phyloP scores from a whole-genome alignment of 495 filamentous ascomycete genomes.

The Penicilliopsis zonata region DNA sequence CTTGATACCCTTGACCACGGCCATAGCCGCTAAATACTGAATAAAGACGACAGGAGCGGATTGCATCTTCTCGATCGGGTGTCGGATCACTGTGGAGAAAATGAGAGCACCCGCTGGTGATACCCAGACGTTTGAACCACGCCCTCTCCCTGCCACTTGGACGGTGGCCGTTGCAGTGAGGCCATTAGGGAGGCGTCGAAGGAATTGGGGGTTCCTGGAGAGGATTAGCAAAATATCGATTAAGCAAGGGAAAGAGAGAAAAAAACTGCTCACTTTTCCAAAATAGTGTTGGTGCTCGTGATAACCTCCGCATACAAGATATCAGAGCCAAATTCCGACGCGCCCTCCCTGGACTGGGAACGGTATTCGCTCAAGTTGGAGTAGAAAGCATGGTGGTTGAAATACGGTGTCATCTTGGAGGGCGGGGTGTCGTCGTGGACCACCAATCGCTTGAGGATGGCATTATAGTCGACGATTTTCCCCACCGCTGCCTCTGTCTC shows the following conservation, averaged over 20 bases:
- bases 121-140: slow-evolving; percentile 90
- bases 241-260: not conserved
- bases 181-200: slow-evolving; percentile 65
- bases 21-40: slow-evolving; percentile 84
- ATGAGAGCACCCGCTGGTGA: slow-evolving; percentile 78
- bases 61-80: slow-evolving; percentile 55
- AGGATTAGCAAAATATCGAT: slow-evolving; percentile 7
- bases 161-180: slow-evolving; percentile 86
- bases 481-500: slow-evolving; percentile 4
- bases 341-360: slow-evolving; percentile 36
- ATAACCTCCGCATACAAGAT: slow-evolving; percentile 86
- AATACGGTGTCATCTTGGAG: slow-evolving; percentile 70
- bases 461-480: slow-evolving; percentile 57
- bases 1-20: slow-evolving; percentile 78
- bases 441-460: slow-evolving; percentile 58
- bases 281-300: slow-evolving; percentile 88
- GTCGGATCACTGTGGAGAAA: slow-evolving; percentile 76
- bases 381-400: slow-evolving; percentile 76
- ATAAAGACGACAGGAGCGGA: slow-evolving; percentile 84
- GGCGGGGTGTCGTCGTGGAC: slow-evolving; percentile 60
- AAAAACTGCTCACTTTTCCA: slow-evolving; percentile 62
- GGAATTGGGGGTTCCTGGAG: slow-evolving; percentile 60
- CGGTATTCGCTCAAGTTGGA: slow-evolving; percentile 59
- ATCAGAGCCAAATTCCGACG: slow-evolving; percentile 58
- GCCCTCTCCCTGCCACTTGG: slow-evolving; percentile 83